Base-by-base conservation (phyloP, 805 yeast genomes). In the Zygosaccharomyces kombuchaensis region DNA sequence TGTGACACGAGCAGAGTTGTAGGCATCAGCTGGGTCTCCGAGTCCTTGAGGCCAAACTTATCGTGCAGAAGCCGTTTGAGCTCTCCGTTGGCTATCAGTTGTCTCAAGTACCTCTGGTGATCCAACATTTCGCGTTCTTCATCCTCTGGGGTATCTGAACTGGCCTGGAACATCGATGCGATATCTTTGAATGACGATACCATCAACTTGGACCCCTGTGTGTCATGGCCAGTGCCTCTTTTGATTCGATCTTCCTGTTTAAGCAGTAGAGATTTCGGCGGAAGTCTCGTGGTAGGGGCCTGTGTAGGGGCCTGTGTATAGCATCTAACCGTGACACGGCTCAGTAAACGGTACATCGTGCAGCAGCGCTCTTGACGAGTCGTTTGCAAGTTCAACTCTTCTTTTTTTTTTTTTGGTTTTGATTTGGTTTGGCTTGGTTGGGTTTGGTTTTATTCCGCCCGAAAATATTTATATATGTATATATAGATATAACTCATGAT, bases 131-230 rank as follows among this genome's bases (percentile, higher is more conserved):
- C 53, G 4, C 45, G 6, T 6, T 51, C 57, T 10, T 61, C 66
- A 37, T 61, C 64, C 27, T 57, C 64, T 25, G 57, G 58, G 1
- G 55, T 54, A 9, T 45, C 40, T 10, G 54, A 48, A 35, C 52
- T 54, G 8, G 61, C 60, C 34, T 55, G 58, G 43, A 61, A 59
- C 38, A 59, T 26, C n/a, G 57, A 52, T 9, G 48, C 47, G 4
- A 58, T 50, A 51, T 61, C 66, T 12, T 50, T 51, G 14, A 61
- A 29, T 4, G 64, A 54, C n/a, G 46, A 44, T n/a, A 48, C 42
- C 34, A 53, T 44, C 31, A 48, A 19, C 23, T 39, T 31, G 17
- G 48, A 40, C 26, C 38, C 43, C 13, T 42, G 34, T 6, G 45
- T 14, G 30, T 43, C 36, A 21, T 37, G 43, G 13, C 31, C 41